Base-by-base conservation (phyloP, 2,329 filamentous ascomycete genomes). In the Albifimbria verrucaria region DNA sequence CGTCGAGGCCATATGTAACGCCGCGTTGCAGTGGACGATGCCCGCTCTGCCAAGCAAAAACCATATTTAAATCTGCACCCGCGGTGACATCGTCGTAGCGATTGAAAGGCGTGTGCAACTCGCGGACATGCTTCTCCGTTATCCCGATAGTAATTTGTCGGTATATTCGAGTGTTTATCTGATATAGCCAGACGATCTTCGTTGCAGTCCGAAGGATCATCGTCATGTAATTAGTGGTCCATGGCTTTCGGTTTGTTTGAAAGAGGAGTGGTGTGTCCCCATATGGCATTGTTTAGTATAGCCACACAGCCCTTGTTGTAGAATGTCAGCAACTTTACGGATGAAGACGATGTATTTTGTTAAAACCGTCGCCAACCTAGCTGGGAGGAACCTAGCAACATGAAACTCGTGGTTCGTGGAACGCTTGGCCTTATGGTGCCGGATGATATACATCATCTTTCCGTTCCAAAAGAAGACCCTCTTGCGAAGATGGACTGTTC, bases 331-430 rank as follows among this genome's bases (percentile, higher is more conserved):
- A 7, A 32, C 26, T 32, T 15, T 32, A 15, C 26, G 26, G 26
- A 32, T 32, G 7, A 32, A 32, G 26, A 48, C 26, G 10, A 52
- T 42, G 21, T 36, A 52, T 22, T 24, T 24, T 20, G 17, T 43
- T 20, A 43, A 20, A 5, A 44, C n/a, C 15, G 12, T 18, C 11
- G 20, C 22, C 20, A 44, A 17, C 15, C 39, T 11, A 3, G 7
- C 39, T 7, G 49, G 49, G 9, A 52, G 50, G 41, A 41, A 52
- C 6, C 44, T 47, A 4, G 44, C 50, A 17, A 52, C 50, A 24
- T 39, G 12, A 26, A 50, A 50, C 36, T 50, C 49, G 21, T 24
- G 32, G 20, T 44, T 43, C 15, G 36, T 43, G 7, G 15, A 24
- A 5, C 44, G 44, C 24, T 47, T 47, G 12, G 44, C 44, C 44